phyloP scores from a whole-genome alignment of 2,329 filamentous ascomycete genomes.

The Xylariomycetidae sp. region DNA sequence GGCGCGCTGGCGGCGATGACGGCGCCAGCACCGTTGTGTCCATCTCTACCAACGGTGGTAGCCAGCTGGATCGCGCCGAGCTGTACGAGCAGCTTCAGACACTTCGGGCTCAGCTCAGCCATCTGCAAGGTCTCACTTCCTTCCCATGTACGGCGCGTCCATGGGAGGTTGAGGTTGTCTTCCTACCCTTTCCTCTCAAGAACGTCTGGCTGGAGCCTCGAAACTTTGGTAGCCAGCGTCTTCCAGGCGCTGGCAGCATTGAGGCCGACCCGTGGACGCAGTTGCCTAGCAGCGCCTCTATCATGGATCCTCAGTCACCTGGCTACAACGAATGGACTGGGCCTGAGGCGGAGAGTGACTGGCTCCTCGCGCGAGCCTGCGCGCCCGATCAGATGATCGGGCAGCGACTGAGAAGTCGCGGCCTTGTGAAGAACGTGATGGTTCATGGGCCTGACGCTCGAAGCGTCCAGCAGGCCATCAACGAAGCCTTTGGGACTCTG shows the following conservation, averaged over 20 bases:
- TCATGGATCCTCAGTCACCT: slow-evolving; percentile 42
- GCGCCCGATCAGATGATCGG: slow-evolving; percentile 57
- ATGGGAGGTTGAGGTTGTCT: slow-evolving; percentile 71
- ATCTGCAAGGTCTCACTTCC: slow-evolving; percentile 48
- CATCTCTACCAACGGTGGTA: slow-evolving; percentile 36
- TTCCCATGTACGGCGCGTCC: slow-evolving; percentile 57
- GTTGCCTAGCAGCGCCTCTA: slow-evolving; percentile 40
- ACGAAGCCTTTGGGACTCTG: slow-evolving; percentile 54
- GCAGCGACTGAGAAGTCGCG: slow-evolving; percentile 67
- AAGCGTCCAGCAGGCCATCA: slow-evolving; percentile 60
- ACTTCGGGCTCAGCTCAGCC: slow-evolving; percentile 43
- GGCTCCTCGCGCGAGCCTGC: slow-evolving; percentile 65
- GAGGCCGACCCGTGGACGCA: slow-evolving; percentile 49
- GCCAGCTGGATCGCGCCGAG: slow-evolving; percentile 37
- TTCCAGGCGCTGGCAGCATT: slow-evolving; percentile 22
- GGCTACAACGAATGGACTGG: slow-evolving; percentile 41
- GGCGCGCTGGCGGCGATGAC: slow-evolving; percentile 34
- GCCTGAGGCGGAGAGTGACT: slow-evolving; percentile 45
- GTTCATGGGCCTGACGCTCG: slow-evolving; percentile 59
- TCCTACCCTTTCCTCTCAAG: slow-evolving; percentile 62
- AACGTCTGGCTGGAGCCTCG: slow-evolving; percentile 46
- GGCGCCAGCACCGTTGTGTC: slow-evolving; percentile 41
- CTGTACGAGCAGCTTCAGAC: slow-evolving; percentile 44
- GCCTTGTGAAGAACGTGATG: slow-evolving; percentile 59
- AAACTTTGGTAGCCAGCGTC: slow-evolving; percentile 38